phyloP scores from a whole-genome alignment of 768 basidiomycete species.

The Pulveroboletus sp. region DNA sequence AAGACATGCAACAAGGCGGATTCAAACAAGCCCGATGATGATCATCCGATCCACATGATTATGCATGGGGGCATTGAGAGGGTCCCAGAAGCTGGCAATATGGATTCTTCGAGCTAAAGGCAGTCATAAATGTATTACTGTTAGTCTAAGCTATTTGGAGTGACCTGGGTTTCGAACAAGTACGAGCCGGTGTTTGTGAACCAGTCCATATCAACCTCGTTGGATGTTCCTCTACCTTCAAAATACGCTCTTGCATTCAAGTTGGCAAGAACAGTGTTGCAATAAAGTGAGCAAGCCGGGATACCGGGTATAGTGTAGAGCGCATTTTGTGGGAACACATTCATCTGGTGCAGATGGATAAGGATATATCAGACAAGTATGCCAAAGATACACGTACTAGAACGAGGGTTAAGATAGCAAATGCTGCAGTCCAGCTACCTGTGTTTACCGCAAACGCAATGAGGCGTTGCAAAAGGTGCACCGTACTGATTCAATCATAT shows the following conservation, averaged over 20 bases:
- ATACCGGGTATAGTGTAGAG: not conserved
- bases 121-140: too few species aligned
- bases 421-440: conserved; percentile 50
- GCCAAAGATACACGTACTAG: conserved; percentile 37
- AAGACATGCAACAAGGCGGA: too few species aligned
- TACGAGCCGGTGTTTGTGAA: not conserved
- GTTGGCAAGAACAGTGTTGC: not conserved
- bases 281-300: not conserved
- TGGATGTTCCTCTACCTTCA: not conserved
- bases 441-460: conserved; percentile 4
- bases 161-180: too few species aligned
- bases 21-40: too few species aligned
- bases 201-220: not conserved
- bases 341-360: not conserved
- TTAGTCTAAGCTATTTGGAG: too few species aligned
- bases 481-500: conserved; percentile 3
- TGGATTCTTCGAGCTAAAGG: too few species aligned
- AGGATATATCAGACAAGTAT: too few species aligned
- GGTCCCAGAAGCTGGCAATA: too few species aligned
- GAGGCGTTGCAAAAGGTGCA: conserved; percentile 8
- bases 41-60: too few species aligned
- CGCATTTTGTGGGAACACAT: not conserved
- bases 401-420: conserved; percentile 41
- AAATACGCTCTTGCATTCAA: not conserved
- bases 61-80: too few species aligned